Base-by-base conservation (phyloP, 2,329 filamentous ascomycete genomes). In the Xylaria hypoxylon region DNA sequence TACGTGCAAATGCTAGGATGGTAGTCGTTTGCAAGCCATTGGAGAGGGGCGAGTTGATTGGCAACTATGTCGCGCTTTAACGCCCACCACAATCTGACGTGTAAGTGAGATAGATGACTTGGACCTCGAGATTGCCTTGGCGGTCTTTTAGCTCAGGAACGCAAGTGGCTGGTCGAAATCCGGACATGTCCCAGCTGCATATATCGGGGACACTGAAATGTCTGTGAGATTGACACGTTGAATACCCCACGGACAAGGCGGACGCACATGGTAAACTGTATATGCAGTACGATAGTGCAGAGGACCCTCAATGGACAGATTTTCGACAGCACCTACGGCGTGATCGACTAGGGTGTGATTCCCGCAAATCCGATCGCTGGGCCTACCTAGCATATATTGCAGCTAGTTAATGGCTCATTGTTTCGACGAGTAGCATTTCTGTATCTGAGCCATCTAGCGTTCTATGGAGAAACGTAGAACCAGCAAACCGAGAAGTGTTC, bases 181-280 rank as follows among this genome's bases (percentile, higher is more conserved):
- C 31, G 63, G 51, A 60, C 42, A 55, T 53, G 19, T 52, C 52
- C 51, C 38, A 63, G 59, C 59, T 67, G 63, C 65, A 69, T 61
- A 44, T 64, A 70, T 68, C 63, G 64, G 66, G 64, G 61, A 67
- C 59, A 60, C 59, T 68, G 64, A 70, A 66, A 60, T 66, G 58
- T 65, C 69, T 70, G 64, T 73, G 65, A 66, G 74, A 77, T 70
- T 76, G 76, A 76, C 76, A 77, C 76, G 75, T 77, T 75, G 74
- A 74, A 72, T 60, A 67, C 71, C 70, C 70, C 71, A 69, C 68
- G 63, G 68, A 42, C 52, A 55, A 40, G 40, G 52, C 52, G 52
- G 52, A 65, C 48, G 69, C 47, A 47, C 38, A 52, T 51, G 47
- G 64, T 67, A 62, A 62, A 72, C 63, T 65, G 62, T 59, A 51